Percentiles rank a stretch among this genome's conserved stretches.
phyloP scores from a whole-genome alignment of 805 yeast genomes.

The Zygoascus flipseniorum region DNA sequence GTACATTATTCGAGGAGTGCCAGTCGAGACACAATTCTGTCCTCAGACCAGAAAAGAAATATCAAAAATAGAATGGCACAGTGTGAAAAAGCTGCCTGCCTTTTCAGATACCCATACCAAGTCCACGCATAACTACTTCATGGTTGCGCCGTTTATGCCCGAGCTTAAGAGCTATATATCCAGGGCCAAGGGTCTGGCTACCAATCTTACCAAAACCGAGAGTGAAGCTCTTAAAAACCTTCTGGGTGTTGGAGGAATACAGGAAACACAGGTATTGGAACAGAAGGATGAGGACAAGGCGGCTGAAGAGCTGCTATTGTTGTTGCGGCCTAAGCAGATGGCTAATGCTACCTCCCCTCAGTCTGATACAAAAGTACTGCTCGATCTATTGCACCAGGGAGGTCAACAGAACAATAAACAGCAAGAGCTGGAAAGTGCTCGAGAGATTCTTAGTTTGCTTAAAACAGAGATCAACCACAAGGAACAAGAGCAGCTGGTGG shows the following conservation, averaged over 20 bases:
- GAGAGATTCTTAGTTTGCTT: constrained; percentile 25
- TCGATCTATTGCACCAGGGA: constrained; percentile 20
- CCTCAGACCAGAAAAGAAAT: constrained; percentile 89
- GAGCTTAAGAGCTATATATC: constrained; percentile 27
- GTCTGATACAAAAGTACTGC: constrained; percentile 20
- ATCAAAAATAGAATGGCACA: constrained; percentile 60
- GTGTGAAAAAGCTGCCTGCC: constrained; percentile 25
- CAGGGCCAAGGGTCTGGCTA: constrained; percentile 22
- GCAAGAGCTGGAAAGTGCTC: constrained; percentile 22
- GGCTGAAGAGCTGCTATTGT: constrained; percentile 12
- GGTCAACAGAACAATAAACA: constrained; percentile 6
- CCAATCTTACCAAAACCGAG: constrained; percentile 21
- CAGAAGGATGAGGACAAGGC: constrained; percentile 13
- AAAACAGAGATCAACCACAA: constrained; percentile 16
- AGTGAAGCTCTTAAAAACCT: constrained; percentile 24
- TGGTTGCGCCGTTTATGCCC: constrained; percentile 32
- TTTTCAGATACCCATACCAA: constrained; percentile 14
- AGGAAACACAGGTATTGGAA: constrained; percentile 12
- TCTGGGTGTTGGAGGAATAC: constrained; percentile 19
- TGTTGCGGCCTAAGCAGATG: constrained; percentile 10
- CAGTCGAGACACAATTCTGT: constrained; percentile 63
- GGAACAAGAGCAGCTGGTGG: constrained; percentile 2
- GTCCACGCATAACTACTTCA: constrained; percentile 18
- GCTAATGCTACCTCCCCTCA: background rate
- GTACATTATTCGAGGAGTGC: constrained; percentile 66